Evolutionary conservation across 1,139 yeast species (phyloP).

Genomic region (Pichia sp.): DNA sequence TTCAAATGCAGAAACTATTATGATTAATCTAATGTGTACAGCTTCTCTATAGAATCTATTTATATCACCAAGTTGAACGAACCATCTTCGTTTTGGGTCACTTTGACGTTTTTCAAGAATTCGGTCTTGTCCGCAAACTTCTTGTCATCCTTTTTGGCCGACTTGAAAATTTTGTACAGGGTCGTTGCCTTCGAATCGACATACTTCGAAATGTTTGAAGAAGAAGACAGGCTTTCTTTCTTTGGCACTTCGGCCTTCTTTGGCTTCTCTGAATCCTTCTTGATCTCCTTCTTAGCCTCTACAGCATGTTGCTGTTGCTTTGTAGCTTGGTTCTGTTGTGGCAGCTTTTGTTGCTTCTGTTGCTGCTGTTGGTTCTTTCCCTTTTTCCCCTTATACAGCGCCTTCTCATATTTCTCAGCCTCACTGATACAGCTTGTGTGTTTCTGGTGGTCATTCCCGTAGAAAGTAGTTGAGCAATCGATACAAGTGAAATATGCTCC

Average conservation of each 20-base stretch:
- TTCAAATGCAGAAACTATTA: background rate
- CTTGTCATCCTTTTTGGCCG: constrained; percentile 27
- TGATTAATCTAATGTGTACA: background rate
- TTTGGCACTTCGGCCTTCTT: constrained; percentile 16
- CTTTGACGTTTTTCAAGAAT: constrained; percentile 28
- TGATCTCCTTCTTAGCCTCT: constrained; percentile 42
- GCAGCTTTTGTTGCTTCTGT: constrained; percentile 17
- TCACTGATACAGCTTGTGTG: constrained; percentile 91
- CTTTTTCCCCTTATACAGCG: constrained; percentile 69
- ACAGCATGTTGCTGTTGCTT: background rate
- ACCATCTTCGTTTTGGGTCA: constrained; percentile 29
- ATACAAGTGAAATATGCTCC: constrained; percentile 91
- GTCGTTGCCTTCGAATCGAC: constrained; percentile 21
- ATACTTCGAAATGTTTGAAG: constrained; percentile 23
- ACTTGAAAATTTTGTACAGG: constrained; percentile 33
- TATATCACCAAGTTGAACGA: constrained; percentile 15
- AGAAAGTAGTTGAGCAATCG: constrained; percentile 87
- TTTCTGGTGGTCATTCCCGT: constrained; percentile 59
- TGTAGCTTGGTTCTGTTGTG: constrained; percentile 8
- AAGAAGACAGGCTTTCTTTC: constrained; percentile 14
- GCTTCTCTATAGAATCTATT: background rate
- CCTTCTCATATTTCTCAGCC: constrained; percentile 91
- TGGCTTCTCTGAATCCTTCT: constrained; percentile 32
- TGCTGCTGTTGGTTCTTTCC: constrained; percentile 30
- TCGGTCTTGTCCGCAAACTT: constrained; percentile 26